phyloP scores from a whole-genome alignment of 164 flowering plant species.

The Pachysandra terminalis region DNA sequence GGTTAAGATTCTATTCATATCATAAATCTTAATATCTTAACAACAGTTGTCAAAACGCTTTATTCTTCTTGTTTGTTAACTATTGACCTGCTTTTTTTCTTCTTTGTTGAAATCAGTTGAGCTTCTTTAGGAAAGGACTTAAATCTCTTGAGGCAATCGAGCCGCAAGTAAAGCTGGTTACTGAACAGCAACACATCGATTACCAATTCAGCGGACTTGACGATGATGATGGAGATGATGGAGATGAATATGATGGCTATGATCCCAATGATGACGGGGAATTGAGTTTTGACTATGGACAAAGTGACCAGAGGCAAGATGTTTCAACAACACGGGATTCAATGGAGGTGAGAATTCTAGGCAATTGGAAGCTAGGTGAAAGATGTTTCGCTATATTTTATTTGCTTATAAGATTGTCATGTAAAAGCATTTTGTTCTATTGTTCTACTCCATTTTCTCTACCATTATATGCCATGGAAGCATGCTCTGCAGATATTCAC shows the following conservation, averaged over 20 bases:
- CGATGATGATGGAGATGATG: constrained; percentile 57
- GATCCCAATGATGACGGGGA: constrained; percentile 58
- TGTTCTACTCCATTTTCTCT: background rate
- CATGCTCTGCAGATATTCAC: background rate
- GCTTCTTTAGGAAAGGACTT: constrained; percentile 70
- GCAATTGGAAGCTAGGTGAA: background rate
- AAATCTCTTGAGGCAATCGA: constrained; percentile 75
- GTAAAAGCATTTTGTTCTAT: background rate
- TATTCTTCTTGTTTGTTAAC: background rate
- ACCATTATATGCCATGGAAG: background rate
- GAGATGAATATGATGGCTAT: constrained; percentile 33
- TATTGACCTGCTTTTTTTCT: constrained; percentile 3
- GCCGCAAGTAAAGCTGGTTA: constrained; percentile 59
- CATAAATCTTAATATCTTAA: no score
- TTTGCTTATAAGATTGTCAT: background rate
- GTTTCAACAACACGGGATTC: constrained; percentile 43
- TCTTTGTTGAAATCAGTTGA: constrained; percentile 46
- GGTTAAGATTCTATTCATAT: no score
- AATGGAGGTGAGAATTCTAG: constrained; percentile 55
- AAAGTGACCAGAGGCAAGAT: constrained; percentile 41
- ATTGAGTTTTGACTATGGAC: constrained; percentile 79
- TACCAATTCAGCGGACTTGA: constrained; percentile 79
- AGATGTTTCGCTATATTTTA: background rate
- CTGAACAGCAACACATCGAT: constrained; percentile 81
- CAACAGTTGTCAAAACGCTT: background rate